Evolutionary conservation across 2,329 filamentous ascomycete genomes (phyloP).

Genomic region (Epichloe hybrida): DNA sequence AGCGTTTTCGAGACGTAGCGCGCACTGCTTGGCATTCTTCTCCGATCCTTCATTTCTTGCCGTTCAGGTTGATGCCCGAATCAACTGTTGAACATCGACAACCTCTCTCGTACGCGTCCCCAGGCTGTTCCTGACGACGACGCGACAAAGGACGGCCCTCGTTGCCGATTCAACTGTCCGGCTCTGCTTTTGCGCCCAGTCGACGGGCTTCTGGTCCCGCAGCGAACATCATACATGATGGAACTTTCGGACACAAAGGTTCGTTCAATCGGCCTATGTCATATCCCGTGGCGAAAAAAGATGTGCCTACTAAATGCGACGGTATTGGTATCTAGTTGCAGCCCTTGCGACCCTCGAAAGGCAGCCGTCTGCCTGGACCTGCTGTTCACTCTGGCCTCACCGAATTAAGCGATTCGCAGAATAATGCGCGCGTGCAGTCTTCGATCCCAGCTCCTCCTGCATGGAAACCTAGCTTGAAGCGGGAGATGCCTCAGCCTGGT

Average conservation of each 20-base stretch:
- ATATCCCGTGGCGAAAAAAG: neutral
- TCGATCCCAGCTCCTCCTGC: conserved; percentile 27
- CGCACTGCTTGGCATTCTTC: neutral
- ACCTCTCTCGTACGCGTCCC: conserved; percentile 8
- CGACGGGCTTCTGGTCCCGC: conserved; percentile 6
- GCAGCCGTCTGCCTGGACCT: conserved; percentile 20
- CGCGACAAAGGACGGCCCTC: conserved; percentile 22
- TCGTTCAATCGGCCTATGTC: conserved; percentile 1
- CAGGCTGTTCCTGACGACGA: conserved; percentile 12
- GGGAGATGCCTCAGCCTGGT: conserved; percentile 34
- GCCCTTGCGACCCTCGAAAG: conserved; percentile 17
- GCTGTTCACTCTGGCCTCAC: conserved; percentile 22
- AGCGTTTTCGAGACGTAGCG: neutral
- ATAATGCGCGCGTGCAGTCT: conserved; percentile 37
- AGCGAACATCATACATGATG: conserved; percentile 16
- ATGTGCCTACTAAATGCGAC: neutral
- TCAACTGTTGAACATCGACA: neutral
- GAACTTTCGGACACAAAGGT: conserved; percentile 20
- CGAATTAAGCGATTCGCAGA: conserved; percentile 47
- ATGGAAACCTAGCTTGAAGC: conserved; percentile 32
- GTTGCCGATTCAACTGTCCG: conserved; percentile 7
- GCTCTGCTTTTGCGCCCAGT: neutral
- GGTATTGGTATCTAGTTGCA: conserved; percentile 4
- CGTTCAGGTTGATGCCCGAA: neutral
- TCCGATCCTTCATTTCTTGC: neutral